Conservation (phyloP, 495 filamentous ascomycete genomes). For the Durotheca rogersii region DNA sequence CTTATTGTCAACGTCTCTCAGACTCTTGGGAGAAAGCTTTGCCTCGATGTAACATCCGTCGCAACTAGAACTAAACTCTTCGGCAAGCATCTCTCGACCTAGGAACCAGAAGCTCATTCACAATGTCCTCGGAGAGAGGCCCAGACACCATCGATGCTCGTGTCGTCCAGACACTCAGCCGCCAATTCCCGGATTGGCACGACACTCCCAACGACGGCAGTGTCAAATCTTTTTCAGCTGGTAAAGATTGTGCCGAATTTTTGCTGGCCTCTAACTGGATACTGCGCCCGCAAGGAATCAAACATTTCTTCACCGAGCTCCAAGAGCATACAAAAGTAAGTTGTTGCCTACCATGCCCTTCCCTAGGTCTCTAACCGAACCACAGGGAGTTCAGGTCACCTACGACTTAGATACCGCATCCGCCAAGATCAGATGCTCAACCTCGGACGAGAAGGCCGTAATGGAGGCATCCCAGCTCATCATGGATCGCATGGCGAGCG, state of each 20-base stretch:
- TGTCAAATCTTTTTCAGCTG: too few relatives aligned
- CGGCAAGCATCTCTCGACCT: too few relatives aligned
- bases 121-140: too few relatives aligned
- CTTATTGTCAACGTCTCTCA: too few relatives aligned
- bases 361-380: slow-evolving; percentile 3
- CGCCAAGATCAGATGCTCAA: slow-evolving; percentile 37
- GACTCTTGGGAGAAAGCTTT: too few relatives aligned
- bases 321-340: slow-evolving; percentile 23
- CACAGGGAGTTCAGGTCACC: slow-evolving; percentile 28
- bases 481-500: slow-evolving; percentile 27
- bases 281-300: slow-evolving; percentile 33
- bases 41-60: too few relatives aligned
- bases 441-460: slow-evolving; percentile 15
- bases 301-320: slow-evolving; percentile 27
- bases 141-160: too few relatives aligned
- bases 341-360: neutral
- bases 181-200: neutral
- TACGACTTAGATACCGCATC: slow-evolving; percentile 33
- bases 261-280: slow-evolving; percentile 37
- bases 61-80: too few relatives aligned
- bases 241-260: slow-evolving; percentile 33
- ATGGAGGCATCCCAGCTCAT: slow-evolving; percentile 25
- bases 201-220: neutral
- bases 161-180: too few relatives aligned
- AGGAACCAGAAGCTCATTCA: too few relatives aligned